Evolutionary conservation across 257 asterid genomes (phyloP).

Genomic region (Plantago major): DNA sequence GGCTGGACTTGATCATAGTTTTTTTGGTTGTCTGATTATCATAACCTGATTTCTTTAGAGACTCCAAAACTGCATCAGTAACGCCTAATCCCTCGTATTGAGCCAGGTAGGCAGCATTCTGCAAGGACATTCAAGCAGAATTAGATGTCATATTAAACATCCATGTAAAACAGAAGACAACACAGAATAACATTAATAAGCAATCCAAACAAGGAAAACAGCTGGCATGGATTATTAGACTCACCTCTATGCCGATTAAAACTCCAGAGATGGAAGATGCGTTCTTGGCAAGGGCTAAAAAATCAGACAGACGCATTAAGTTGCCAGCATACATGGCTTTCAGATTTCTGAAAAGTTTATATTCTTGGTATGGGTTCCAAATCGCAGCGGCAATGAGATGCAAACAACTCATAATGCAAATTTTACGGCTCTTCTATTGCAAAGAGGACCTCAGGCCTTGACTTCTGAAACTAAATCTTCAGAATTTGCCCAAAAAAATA

Average conservation of each 20-base stretch:
- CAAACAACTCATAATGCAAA: conserved; percentile 14
- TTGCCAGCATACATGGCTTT: conserved; percentile 39
- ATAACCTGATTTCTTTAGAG: conserved; percentile 49
- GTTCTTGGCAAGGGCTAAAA: conserved; percentile 60
- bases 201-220: not conserved
- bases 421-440: not conserved
- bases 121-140: conserved; percentile 21
- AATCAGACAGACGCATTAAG: conserved; percentile 49
- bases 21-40: conserved; percentile 47
- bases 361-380: conserved; percentile 31
- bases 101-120: conserved; percentile 87
- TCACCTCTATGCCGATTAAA: conserved; percentile 71
- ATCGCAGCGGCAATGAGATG: conserved; percentile 59
- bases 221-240: conserved; percentile 17
- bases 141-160: not conserved
- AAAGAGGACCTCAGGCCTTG: no score
- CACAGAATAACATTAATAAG: no score
- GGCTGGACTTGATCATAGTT: conserved; percentile 55
- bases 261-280: conserved; percentile 75
- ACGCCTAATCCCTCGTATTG: conserved; percentile 58
- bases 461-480: no score
- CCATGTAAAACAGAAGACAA: not conserved
- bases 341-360: conserved; percentile 54
- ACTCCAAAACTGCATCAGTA: conserved; percentile 51
- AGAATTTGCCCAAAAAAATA: no score